Evolutionary conservation across 2,329 filamentous ascomycete genomes (phyloP).

Genomic region (Graphilbum sp.): DNA sequence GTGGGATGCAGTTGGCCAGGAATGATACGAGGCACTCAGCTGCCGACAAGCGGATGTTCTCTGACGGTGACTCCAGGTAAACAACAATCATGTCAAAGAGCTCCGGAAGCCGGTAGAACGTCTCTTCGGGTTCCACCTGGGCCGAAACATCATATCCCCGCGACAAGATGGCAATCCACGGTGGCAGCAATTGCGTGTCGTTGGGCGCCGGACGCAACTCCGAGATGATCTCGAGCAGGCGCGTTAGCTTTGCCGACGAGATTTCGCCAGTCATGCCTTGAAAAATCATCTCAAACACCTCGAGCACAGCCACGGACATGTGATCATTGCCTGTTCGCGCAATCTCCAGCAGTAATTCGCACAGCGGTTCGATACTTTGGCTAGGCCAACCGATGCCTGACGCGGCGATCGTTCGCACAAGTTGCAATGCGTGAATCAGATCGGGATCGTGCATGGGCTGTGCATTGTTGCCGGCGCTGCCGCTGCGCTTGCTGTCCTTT

Average conservation of each 20-base stretch:
- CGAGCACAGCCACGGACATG: slow-evolving; percentile 89
- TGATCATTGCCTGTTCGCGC: slow-evolving; percentile 86
- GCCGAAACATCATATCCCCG: slow-evolving; percentile 88
- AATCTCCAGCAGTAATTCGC: slow-evolving; percentile 76
- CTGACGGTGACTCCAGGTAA: slow-evolving; percentile 73
- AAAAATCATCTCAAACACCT: slow-evolving; percentile 96
- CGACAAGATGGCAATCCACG: slow-evolving; percentile 92
- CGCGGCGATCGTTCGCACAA: slow-evolving; percentile 76
- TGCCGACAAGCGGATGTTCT: slow-evolving; percentile 87
- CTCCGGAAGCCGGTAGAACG: slow-evolving; percentile 76
- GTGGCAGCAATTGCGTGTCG: slow-evolving; percentile 84
- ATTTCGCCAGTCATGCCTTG: slow-evolving; percentile 79
- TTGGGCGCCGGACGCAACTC: slow-evolving; percentile 84
- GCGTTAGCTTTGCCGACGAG: slow-evolving; percentile 75
- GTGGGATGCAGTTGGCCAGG: slow-evolving; percentile 75
- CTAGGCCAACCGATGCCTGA: slow-evolving; percentile 91
- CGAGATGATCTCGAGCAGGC: slow-evolving; percentile 77
- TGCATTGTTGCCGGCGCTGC: slow-evolving; percentile 15
- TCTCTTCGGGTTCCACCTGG: slow-evolving; percentile 76
- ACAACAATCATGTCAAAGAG: slow-evolving; percentile 65
- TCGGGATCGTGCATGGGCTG: slow-evolving; percentile 54
- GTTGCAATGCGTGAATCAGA: slow-evolving; percentile 79
- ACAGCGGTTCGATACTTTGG: slow-evolving; percentile 84
- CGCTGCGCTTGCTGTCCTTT: slow-evolving; percentile 47
- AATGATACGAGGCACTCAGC: slow-evolving; percentile 93